Base-by-base conservation (phyloP, 768 basidiomycete species). In the Auriscalpium vulgare region DNA sequence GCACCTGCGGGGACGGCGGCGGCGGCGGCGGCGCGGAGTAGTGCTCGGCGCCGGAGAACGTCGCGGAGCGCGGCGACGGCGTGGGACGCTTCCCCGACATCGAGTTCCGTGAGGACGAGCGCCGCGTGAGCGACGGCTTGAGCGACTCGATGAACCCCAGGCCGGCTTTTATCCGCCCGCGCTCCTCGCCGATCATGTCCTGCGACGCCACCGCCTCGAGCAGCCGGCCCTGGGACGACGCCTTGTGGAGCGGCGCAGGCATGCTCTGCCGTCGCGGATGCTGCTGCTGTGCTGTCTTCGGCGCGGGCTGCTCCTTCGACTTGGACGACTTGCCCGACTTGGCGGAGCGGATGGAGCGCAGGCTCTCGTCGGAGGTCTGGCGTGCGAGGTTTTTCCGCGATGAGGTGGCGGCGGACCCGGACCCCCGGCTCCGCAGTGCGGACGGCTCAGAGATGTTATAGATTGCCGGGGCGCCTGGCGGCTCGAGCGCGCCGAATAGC, bases 201-300 rank as follows among this genome's bases (percentile, higher is more conserved):
- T 57, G 38, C 23, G 52, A 55, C 17, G 54, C 52, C 10, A 51
- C 45, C 10, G 47, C 52, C 44, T 67, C 64, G 23, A 67, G 50
- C 23, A 67, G 45, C 38, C 62, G 58, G n/a, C 66, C 65, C 2
- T 67, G 64, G 10, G 69, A 69, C 21, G 56, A 56, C 8, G 67
- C 59, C 56, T 65, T 67, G 54, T 63, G 59, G 49, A 70, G 59
- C 10, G 65, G 58, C 10, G 75, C 61, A 0, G 80, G 78, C 74
- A 80, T 80, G 53, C 82, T 80, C 71, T 82, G 80, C 63, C 71
- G 74, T 37, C 79, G 75, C 10, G 75, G 56, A 21, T 64, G 64
- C 45, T 61, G 64, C 58, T 36, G 14, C 10, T 54, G 51, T 16
- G 38, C 16, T 3, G 59, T 37, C 29, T n/a, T 55, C 4, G 47